phyloP scores from a whole-genome alignment of 129 eudicot genomes.

The Saposhnikovia divaricata region DNA sequence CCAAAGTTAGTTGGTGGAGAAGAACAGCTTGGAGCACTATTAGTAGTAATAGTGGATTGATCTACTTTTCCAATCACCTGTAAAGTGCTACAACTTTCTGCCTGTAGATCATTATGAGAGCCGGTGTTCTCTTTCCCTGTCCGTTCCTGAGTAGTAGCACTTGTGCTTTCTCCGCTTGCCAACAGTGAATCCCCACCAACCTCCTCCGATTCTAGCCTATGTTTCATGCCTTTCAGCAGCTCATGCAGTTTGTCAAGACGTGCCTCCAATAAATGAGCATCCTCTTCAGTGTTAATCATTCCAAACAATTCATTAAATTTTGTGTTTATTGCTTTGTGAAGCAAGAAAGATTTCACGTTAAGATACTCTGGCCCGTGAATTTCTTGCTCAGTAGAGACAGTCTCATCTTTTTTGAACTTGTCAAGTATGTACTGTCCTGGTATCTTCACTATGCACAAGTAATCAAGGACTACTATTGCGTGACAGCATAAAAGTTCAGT shows the following conservation, averaged over 20 bases:
- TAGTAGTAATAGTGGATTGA: neutral
- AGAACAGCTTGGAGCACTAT: neutral
- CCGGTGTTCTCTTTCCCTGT: too few species aligned
- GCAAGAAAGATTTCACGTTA: neutral
- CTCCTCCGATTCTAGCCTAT: neutral
- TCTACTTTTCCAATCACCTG: neutral
- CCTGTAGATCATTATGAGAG: neutral
- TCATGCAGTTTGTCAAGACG: neutral
- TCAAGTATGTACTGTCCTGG: neutral
- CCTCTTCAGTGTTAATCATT: neutral
- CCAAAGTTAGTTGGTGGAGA: neutral
- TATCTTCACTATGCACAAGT: neutral
- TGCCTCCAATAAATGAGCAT: neutral
- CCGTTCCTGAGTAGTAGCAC: neutral
- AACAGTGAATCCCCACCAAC: neutral
- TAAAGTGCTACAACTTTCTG: neutral
- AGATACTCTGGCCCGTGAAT: neutral
- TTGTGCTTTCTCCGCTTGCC: neutral
- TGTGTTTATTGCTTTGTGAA: neutral
- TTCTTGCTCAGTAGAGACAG: neutral
- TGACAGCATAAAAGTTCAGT: constrained; percentile 5
- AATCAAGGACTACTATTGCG: neutral
- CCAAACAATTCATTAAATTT: neutral
- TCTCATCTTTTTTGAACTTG: constrained; percentile 4
- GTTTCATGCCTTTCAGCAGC: neutral